phyloP scores from a whole-genome alignment of 2,329 filamentous ascomycete genomes.

The Diaporthe aspalathi region DNA sequence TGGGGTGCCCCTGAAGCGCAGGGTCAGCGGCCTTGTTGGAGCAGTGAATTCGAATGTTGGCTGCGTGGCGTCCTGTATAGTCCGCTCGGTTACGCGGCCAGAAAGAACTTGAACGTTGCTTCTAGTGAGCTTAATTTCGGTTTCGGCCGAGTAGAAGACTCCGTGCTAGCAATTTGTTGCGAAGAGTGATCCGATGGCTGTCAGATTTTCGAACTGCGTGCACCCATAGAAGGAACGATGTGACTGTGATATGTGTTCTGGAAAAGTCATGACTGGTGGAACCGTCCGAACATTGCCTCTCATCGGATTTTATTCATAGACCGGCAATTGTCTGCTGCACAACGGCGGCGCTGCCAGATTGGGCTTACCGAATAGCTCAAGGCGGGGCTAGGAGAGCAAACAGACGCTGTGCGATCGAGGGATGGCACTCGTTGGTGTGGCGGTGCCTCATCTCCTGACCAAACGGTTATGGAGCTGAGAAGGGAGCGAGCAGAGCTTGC shows the following conservation, averaged over 20 bases:
- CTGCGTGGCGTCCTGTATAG: not conserved
- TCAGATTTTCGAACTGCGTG: not conserved
- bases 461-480: too few relatives aligned
- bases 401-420: not conserved
- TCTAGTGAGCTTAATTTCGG: not conserved
- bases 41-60: not conserved
- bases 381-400: not conserved
- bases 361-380: not conserved
- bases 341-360: not conserved
- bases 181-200: not conserved
- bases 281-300: not conserved
- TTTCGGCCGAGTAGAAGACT: not conserved
- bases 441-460: not conserved
- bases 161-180: not conserved
- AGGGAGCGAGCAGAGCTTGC: too few relatives aligned
- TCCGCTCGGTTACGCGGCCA: not conserved
- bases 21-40: not conserved
- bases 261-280: not conserved
- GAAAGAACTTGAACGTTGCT: not conserved
- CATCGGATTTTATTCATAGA: not conserved
- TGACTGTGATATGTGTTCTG: not conserved
- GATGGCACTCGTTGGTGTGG: not conserved
- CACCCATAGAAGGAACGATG: not conserved
- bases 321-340: not conserved
- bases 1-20: not conserved